phyloP scores from a whole-genome alignment of 2,329 filamentous ascomycete species.

The Lizonia empirigonia region DNA sequence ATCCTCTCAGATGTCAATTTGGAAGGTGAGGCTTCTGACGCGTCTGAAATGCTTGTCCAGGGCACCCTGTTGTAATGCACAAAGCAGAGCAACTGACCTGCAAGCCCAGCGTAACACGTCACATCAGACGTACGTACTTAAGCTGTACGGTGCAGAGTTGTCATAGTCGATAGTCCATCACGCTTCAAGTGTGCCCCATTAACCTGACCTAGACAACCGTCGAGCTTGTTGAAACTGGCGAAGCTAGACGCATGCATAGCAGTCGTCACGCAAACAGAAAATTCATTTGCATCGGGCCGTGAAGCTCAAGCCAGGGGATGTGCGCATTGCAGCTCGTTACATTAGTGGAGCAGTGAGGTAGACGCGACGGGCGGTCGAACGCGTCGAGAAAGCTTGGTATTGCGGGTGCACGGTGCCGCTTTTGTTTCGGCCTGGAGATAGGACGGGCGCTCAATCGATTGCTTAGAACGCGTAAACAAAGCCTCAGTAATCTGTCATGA shows the following conservation, averaged over 20 bases:
- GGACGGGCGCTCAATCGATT: background rate
- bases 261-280: constrained; percentile 25
- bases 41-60: constrained; percentile 4
- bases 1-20: constrained; percentile 1
- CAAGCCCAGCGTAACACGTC: constrained; percentile 1
- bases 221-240: constrained; percentile 5
- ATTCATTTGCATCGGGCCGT: constrained; percentile 14
- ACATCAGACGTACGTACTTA: background rate
- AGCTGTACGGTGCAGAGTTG: constrained; percentile 1
- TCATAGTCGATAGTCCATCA: background rate
- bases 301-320: constrained; percentile 14
- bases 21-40: constrained; percentile 4
- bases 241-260: constrained; percentile 15
- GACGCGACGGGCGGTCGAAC: constrained; percentile 38
- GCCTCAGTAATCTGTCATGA: background rate
- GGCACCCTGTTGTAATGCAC: constrained; percentile 2
- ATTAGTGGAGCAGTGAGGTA: constrained; percentile 30
- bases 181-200: background rate
- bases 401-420: constrained; percentile 30
- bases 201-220: constrained; percentile 1
- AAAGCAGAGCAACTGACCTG: background rate
- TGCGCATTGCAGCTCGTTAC: constrained; percentile 29
- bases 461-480: background rate
- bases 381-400: constrained; percentile 40
- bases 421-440: constrained; percentile 4